Evolutionary conservation across 306 rosid genomes (phyloP).

Genomic region (Pueraria montana): DNA sequence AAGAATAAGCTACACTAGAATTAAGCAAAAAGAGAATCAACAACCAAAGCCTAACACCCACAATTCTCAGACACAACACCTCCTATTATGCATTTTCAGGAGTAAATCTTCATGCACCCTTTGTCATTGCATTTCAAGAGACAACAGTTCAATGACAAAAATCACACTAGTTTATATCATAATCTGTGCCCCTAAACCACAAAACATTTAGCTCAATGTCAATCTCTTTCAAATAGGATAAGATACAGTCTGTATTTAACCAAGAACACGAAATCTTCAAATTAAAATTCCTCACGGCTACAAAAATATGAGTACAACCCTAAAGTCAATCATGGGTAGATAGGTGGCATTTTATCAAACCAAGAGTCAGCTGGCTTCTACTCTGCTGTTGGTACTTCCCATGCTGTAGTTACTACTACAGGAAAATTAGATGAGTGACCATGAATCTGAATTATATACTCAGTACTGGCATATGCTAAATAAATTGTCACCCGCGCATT

Average conservation of each 20-base stretch:
- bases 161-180: neutral
- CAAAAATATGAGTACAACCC: conserved; percentile 61
- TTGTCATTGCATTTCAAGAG: neutral
- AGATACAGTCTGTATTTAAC: conserved; percentile 23
- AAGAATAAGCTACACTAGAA: neutral
- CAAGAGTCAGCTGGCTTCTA: conserved; percentile 60
- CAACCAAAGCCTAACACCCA: neutral
- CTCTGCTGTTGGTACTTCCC: conserved; percentile 54
- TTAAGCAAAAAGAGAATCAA: neutral
- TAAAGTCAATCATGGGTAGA: conserved; percentile 56
- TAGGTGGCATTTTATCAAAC: conserved; percentile 51
- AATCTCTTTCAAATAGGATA: conserved; percentile 32
- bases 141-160: conserved; percentile 22
- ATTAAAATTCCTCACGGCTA: conserved; percentile 53
- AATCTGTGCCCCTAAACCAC: conserved; percentile 23
- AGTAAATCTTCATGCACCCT: neutral
- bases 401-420: conserved; percentile 58
- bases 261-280: conserved; percentile 46
- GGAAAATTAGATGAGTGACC: conserved; percentile 62
- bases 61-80: neutral
- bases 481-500: conserved; percentile 82
- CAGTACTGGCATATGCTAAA: conserved; percentile 38
- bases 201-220: conserved; percentile 7
- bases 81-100: neutral
- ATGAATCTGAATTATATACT: conserved; percentile 56